Evolutionary conservation across 108 stramenopile genomes (phyloP), one percentile per base, ranked within the genome.

Genomic region (Seminavis robusta): DNA sequence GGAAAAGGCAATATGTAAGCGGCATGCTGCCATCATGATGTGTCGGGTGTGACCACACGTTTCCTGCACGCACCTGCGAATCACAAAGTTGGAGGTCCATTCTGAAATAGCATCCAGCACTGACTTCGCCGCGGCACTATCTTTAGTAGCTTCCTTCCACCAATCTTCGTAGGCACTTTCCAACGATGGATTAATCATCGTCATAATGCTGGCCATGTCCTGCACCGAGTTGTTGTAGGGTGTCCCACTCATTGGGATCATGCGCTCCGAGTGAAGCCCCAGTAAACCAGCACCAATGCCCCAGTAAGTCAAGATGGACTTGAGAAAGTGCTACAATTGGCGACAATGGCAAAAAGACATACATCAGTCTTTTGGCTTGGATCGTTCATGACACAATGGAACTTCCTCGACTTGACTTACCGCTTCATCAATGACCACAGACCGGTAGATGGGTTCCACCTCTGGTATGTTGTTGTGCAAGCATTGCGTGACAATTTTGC

Each of bases 221-320:
- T 23, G 26, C 13, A 39, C 32, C 19, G 53, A 30, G 23, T 79
- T 79, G 67, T 79, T 79, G 59, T 57, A 79, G 1, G 77, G 77
- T 0, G 77, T 79, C 1, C 77, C 77, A 3, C 59, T 59, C 20
- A 73, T 28, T 26, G 61, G 48, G 31, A 69, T 32, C 0, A 53
- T 63, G 2, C 73, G 52, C 50, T 24, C 17, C 27, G 48, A 49
- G 24, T 49, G 48, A 20, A 49, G 15, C 26, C 21, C 24, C 5
- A 24, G 3, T 4, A 49, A 24, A 27, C 21, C 48, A 25, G 21
- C 17, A 7, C 25, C 59, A 17, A 60, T 43, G 46, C 33, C 27
- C 59, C 59, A 63, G 45, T 26, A 59, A 4, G 59, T 36, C 26
- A 31, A 29, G 26, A 16, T 17, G 45, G 65, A 66, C 33, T 51